These are phyloP conservation scores for Phyllosticta paracitricarpa DNA, from an alignment of 2,329 filamentous ascomycete genomes.

Conservation along the genomic window DNA sequence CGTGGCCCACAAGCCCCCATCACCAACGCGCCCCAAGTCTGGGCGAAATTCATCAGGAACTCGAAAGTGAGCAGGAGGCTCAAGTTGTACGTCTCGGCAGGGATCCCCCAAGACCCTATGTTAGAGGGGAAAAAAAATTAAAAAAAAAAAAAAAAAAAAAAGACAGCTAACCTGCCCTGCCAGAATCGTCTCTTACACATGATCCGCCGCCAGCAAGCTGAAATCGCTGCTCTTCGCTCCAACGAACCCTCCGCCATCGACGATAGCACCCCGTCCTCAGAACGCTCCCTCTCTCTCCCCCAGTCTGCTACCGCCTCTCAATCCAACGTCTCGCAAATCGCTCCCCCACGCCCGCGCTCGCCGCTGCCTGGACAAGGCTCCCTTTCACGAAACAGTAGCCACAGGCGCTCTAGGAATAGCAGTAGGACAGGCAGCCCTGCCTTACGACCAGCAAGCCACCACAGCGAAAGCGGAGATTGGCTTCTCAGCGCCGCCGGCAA, in stretches of 20 bases:
- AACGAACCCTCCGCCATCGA: conserved; percentile 33
- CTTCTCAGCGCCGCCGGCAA: conserved; percentile 40
- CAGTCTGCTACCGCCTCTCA: conserved; percentile 23
- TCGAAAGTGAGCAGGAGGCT: conserved; percentile 69
- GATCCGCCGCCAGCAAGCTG: conserved; percentile 66
- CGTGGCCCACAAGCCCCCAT: conserved; percentile 44
- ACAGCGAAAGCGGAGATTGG: conserved; percentile 52
- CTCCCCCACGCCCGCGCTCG: conserved; percentile 33
- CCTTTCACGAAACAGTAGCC: conserved; percentile 36
- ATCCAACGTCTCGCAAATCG: conserved; percentile 26
- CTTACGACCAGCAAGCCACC: conserved; percentile 46
- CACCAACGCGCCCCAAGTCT: conserved; percentile 61
- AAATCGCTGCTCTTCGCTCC: conserved; percentile 49
- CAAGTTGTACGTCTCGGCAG: conserved; percentile 50
- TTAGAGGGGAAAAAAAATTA: too few species aligned
- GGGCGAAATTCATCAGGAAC: conserved; percentile 67
- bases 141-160: background rate
- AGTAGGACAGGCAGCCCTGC: conserved; percentile 34
- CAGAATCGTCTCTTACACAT: conserved; percentile 67
- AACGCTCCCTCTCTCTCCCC: conserved; percentile 36
- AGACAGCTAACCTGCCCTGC: too few species aligned
- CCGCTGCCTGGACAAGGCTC: conserved; percentile 21
- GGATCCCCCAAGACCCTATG: background rate
- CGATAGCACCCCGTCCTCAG: conserved; percentile 41
- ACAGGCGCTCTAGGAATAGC: conserved; percentile 26